These are phyloP conservation scores for Phyllachora maydis DNA, from an alignment of 2,329 filamentous ascomycete genomes.

Conservation along the genomic window DNA sequence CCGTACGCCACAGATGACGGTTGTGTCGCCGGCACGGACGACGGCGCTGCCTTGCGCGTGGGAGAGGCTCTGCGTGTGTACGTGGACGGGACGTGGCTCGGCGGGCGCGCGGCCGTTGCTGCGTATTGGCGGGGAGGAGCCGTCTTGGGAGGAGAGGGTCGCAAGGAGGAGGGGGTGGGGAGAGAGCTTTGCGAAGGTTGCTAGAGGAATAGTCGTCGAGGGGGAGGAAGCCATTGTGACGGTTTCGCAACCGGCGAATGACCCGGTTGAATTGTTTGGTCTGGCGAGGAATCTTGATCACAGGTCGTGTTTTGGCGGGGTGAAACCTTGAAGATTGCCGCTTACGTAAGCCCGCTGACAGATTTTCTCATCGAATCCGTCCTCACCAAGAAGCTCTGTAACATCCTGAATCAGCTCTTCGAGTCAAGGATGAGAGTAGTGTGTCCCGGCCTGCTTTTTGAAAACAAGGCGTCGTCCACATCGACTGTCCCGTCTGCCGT, in stretches of 20 bases:
- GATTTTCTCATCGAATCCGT: slow-evolving; percentile 33
- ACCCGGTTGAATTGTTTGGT: too few species aligned
- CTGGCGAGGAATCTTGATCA: too few species aligned
- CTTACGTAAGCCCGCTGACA: too few species aligned
- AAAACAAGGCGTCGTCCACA: too few species aligned
- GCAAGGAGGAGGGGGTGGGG: slow-evolving; percentile 79
- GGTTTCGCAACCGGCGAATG: too few species aligned
- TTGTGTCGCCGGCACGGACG: slow-evolving; percentile 73
- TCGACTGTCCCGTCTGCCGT: too few species aligned
- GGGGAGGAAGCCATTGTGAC: slow-evolving; percentile 4
- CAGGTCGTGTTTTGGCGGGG: too few species aligned
- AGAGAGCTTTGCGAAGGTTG: slow-evolving; percentile 75
- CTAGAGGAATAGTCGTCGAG: slow-evolving; percentile 26
- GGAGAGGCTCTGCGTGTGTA: slow-evolving; percentile 68
- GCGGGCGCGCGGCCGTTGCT: slow-evolving; percentile 61
- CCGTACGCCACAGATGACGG: slow-evolving; percentile 82
- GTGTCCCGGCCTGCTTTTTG: too few species aligned
- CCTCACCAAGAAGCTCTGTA: slow-evolving; percentile 29
- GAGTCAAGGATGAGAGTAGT: too few species aligned
- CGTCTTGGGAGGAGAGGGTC: slow-evolving; percentile 46
- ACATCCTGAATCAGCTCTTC: slow-evolving; percentile 45
- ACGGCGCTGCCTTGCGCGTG: slow-evolving; percentile 83
- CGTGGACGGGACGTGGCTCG: slow-evolving; percentile 48
- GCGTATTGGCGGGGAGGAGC: slow-evolving; percentile 38
- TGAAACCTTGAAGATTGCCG: too few species aligned